Conservation (phyloP, 164 flowering plant species). For the Aristolochia fimbriata region DNA sequence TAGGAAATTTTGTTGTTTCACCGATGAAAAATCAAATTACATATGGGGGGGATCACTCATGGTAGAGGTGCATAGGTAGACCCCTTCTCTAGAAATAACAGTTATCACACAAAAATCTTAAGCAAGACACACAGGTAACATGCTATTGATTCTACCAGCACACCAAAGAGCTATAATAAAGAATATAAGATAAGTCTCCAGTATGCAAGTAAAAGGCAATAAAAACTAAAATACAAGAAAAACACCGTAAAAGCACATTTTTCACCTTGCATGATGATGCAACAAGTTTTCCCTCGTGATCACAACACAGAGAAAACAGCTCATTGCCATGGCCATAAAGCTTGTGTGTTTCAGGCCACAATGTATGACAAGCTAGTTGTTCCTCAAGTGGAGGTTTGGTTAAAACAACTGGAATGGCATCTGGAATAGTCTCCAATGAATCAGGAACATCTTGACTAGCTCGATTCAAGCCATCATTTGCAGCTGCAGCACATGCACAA, state of each 20-base stretch:
- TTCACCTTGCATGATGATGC: slow-evolving; percentile 96
- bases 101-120: no score
- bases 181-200: neutral
- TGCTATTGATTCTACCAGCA: no score
- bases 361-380: slow-evolving; percentile 82
- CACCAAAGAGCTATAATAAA: no score
- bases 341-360: slow-evolving; percentile 98
- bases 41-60: no score
- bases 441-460: slow-evolving; percentile 46
- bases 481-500: slow-evolving; percentile 32
- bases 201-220: no score
- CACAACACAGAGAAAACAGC: slow-evolving; percentile 77
- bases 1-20: no score
- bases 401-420: slow-evolving; percentile 73
- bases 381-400: slow-evolving; percentile 94
- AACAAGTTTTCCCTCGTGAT: slow-evolving; percentile 68
- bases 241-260: neutral
- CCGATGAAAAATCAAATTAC: no score
- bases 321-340: slow-evolving; percentile 99
- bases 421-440: slow-evolving; percentile 77
- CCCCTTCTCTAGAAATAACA: no score
- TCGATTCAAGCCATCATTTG: slow-evolving; percentile 25
- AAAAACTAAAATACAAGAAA: neutral
- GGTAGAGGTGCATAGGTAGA: no score
- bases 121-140: no score